Evolutionary conservation across 1,284 basidiomycete species (phyloP), one percentile per base, ranked within the genome.

Genomic region (Sporisorium iseilematis-ciliati): DNA sequence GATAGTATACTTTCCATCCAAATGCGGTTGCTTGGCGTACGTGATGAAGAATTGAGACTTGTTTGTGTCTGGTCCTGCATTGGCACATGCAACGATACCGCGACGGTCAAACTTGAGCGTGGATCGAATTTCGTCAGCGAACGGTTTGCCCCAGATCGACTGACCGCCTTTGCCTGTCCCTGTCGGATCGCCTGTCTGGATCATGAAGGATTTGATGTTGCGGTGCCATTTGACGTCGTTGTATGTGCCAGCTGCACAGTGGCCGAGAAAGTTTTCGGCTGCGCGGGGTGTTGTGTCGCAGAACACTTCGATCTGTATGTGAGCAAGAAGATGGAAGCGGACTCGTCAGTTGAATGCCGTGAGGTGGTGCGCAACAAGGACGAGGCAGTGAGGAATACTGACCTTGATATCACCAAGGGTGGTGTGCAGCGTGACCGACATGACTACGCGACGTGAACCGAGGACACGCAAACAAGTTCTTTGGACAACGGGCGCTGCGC

Each of bases 381-480:
- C n/a, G 14, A 12, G 3, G 56, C 87, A 80, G 93, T 94, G n/a
- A 7, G 16, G 7, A 18, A 25, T 14, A 49, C 48, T 20, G n/a
- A 31, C 48, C 90, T 99, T 99, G 86, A 99, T 88, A 80, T 99
- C 96, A 26, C 96, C 96, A 78, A 92, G 91, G 25, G 92, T 90
- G 1, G 96, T 98, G 86, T 98, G 93, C 52, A 99, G 89, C 6
- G 95, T 97, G 55, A 97, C 94, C 69, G 95, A 97, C 95, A 94
- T 82, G 52, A 2, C 33, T 45, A 12, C 12, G 7, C 35, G 31
- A 43, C 26, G 45, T 16, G 38, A 41, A 53, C 7, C 10, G 12
- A 21, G n/a, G 20, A 4, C 4, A 3, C 18, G 29, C 21, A 7
- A 6, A 2, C n/a, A 16, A 8, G 16, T 2, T 31, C 10, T 3